A percentile compares a stretch with the other conserved stretches of the same genome.
Evolutionary conservation across 192 early-diverging fungal genomes (phyloP).

Genomic region (Entomortierella parvispora): DNA sequence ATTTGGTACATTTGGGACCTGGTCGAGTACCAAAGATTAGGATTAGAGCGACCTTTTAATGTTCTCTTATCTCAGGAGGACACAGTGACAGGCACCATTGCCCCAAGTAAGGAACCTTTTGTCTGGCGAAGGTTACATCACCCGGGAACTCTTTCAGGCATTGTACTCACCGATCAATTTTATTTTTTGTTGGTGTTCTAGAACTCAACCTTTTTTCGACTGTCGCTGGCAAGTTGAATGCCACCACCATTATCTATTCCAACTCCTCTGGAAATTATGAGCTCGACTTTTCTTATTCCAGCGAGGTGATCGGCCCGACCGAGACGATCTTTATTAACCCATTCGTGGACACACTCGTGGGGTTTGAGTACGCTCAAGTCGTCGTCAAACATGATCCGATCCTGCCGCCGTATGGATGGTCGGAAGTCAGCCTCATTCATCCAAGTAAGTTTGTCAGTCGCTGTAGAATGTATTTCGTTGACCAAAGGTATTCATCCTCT

Average conservation of each 20-base stretch:
- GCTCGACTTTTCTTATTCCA: not conserved
- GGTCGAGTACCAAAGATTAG: not conserved
- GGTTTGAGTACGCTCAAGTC: not conserved
- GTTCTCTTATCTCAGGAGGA: slow-evolving; percentile 10
- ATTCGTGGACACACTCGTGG: not conserved
- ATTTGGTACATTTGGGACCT: slow-evolving; percentile 30
- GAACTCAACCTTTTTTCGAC: not conserved
- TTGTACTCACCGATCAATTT: no score
- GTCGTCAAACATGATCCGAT: not conserved
- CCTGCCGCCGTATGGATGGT: slow-evolving; percentile 4
- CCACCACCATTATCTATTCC: not conserved
- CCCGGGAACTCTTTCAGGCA: no score
- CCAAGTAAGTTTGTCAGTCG: slow-evolving; percentile 5
- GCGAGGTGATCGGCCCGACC: not conserved
- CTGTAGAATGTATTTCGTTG: no score
- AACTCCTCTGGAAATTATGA: not conserved
- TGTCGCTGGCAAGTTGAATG: not conserved
- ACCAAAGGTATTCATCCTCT: no score
- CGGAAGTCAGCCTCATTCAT: slow-evolving; percentile 3
- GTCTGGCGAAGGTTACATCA: no score
- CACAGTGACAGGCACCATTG: slow-evolving; percentile 1
- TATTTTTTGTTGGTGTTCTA: not conserved
- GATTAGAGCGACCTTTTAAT: slow-evolving; percentile 17
- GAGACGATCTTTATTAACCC: not conserved
- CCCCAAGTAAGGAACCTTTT: not conserved